Percentiles rank a stretch among this genome's conserved stretches.
Conservation (phyloP, 2,329 filamentous ascomycete genomes). For the Claviceps africana region DNA sequence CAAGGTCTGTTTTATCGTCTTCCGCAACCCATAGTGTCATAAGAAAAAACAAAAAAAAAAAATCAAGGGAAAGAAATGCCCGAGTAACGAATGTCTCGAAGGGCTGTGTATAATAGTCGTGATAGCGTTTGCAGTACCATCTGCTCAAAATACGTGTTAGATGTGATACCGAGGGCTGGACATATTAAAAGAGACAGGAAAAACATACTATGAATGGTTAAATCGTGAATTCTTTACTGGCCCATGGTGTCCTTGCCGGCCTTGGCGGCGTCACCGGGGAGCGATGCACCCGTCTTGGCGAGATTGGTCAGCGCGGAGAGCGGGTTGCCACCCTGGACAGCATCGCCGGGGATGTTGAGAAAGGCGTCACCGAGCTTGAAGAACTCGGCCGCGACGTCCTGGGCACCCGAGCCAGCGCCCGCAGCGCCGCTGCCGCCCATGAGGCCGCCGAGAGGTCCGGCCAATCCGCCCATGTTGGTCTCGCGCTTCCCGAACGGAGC, state of each 20-base stretch:
- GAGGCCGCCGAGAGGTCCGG: not conserved
- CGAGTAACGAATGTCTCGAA: too few species aligned
- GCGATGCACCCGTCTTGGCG: not conserved
- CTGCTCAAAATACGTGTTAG: not conserved
- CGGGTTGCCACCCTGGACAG: conserved; percentile 1
- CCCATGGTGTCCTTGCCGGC: not conserved
- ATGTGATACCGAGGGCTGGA: not conserved
- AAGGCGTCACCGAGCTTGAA: conserved; percentile 8
- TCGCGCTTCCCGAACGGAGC: conserved; percentile 3
- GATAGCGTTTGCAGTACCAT: too few species aligned
- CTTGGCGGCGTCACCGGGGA: not conserved
- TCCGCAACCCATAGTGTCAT: too few species aligned
- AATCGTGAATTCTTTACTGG: not conserved
- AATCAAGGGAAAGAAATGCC: too few species aligned
- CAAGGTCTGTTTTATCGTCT: too few species aligned
- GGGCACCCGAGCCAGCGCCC: not conserved
- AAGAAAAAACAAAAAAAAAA: too few species aligned
- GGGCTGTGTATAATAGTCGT: too few species aligned
- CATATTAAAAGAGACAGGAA: not conserved
- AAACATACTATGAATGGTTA: not conserved
- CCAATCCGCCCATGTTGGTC: not conserved
- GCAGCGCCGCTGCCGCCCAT: not conserved
- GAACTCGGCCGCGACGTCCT: conserved; percentile 5
- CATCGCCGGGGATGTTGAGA: conserved; percentile 9
- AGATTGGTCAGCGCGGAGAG: not conserved